Percentiles rank a stretch among this genome's conserved stretches.
phyloP scores from a whole-genome alignment of 352 stramenopile species.

The Pythium phragmitis region DNA sequence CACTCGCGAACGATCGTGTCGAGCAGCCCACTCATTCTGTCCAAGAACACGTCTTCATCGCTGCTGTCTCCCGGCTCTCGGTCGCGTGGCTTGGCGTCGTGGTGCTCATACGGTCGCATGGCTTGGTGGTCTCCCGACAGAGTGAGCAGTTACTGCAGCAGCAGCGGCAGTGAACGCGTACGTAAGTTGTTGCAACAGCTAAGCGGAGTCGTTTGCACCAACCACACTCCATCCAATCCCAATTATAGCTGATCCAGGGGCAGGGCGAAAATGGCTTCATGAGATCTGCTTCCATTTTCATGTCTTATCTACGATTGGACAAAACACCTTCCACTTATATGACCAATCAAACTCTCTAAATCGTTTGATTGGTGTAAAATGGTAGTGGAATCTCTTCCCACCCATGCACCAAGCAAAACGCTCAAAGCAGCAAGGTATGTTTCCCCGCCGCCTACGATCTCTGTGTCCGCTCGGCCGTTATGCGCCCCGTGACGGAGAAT shows the following conservation, averaged over 20 bases:
- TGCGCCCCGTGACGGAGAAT: not conserved
- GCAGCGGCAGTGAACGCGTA: no score
- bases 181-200: no score
- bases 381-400: constrained; percentile 24
- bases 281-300: not conserved
- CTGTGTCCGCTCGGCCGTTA: not conserved
- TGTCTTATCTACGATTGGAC: constrained; percentile 1
- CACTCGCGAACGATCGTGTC: constrained; percentile 25
- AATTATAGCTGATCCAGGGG: no score
- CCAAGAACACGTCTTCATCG: constrained; percentile 26
- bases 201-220: no score
- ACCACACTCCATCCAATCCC: no score
- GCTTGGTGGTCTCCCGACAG: not conserved
- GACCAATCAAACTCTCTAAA: constrained; percentile 12
- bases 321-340: constrained; percentile 12
- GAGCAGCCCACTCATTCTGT: constrained; percentile 20
- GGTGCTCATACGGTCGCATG: constrained; percentile 8
- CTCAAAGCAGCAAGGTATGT: constrained; percentile 12
- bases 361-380: constrained; percentile 22
- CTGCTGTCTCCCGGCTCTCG: not conserved
- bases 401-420: constrained; percentile 21
- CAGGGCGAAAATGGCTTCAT: not conserved
- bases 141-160: not conserved
- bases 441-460: not conserved
- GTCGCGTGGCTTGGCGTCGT: constrained; percentile 8